A percentile compares a stretch with the other conserved stretches of the same genome.
These are phyloP conservation scores for Drechslera avenae DNA, from an alignment of 2,329 filamentous ascomycete species.

Conservation along the genomic window DNA sequence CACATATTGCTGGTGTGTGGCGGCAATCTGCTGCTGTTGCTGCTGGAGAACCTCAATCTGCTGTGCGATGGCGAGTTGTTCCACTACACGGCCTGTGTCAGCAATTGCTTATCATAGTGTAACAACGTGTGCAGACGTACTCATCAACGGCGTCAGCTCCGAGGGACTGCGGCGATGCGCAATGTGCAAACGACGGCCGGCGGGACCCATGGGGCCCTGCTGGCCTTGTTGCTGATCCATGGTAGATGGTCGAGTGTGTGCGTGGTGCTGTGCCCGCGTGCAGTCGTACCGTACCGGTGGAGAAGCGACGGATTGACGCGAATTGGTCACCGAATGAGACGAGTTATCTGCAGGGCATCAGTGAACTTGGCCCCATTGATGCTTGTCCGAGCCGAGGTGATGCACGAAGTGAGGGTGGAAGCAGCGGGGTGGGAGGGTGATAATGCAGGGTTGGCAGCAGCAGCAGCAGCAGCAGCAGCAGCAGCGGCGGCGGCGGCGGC, in stretches of 20 bases:
- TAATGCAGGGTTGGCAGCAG: conserved; percentile 22
- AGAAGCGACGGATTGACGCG: conserved; percentile 33
- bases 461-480: too few relatives aligned
- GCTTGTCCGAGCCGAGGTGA: not conserved
- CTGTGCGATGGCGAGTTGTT: conserved; percentile 96
- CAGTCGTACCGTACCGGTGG: conserved; percentile 28
- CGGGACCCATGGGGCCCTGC: conserved; percentile 67
- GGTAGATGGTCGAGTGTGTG: conserved; percentile 27
- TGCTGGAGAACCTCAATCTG: conserved; percentile 97
- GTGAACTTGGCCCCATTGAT: not conserved
- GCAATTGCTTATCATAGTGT: conserved; percentile 16
- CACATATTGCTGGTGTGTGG: conserved; percentile 95
- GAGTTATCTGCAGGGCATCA: conserved; percentile 36
- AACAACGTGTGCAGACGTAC: conserved; percentile 65
- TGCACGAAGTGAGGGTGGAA: conserved; percentile 5
- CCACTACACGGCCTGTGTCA: conserved; percentile 65
- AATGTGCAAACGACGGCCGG: conserved; percentile 92
- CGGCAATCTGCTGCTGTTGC: conserved; percentile 96
- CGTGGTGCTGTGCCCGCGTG: conserved; percentile 32
- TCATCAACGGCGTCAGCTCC: conserved; percentile 96
- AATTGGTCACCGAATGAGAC: conserved; percentile 27
- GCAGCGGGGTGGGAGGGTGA: conserved; percentile 13
- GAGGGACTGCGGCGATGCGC: conserved; percentile 96
- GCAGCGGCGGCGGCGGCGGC: conserved; percentile 9
- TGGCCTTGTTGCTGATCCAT: conserved; percentile 60